Evolutionary conservation across 345 rosid species (phyloP).

Genomic region (Populus alba): DNA sequence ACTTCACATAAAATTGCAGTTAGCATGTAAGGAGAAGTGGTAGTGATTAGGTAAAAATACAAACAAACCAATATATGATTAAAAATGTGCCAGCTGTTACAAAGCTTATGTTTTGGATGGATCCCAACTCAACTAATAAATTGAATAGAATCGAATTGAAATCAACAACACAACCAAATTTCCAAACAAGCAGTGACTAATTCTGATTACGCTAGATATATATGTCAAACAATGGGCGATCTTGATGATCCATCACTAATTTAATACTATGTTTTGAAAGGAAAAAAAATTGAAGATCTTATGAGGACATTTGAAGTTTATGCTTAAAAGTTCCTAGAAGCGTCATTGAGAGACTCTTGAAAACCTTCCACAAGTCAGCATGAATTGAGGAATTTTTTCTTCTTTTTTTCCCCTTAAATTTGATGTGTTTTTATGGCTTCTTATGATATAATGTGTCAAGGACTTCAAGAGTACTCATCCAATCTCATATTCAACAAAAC

Average conservation of each 20-base stretch:
- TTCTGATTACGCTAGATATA: too few relatives aligned
- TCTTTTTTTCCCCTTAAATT: too few relatives aligned
- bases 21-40: not conserved
- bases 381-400: not conserved
- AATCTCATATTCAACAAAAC: not conserved
- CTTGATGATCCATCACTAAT: too few relatives aligned
- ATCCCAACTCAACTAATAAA: not conserved
- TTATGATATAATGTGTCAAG: not conserved
- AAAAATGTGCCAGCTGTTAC: too few relatives aligned
- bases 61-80: not conserved
- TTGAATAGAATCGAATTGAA: not conserved
- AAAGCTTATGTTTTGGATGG: not conserved
- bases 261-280: too few relatives aligned
- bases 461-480: not conserved
- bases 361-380: not conserved
- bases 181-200: not conserved
- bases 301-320: not conserved
- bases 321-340: too few relatives aligned
- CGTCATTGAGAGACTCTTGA: not conserved
- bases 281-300: not conserved
- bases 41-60: not conserved
- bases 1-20: not conserved
- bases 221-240: too few relatives aligned
- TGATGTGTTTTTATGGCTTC: not conserved
- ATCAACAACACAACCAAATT: too few relatives aligned